Evolutionary conservation across 306 rosid genomes (phyloP).

Genomic region (Cicer cuneatum): DNA sequence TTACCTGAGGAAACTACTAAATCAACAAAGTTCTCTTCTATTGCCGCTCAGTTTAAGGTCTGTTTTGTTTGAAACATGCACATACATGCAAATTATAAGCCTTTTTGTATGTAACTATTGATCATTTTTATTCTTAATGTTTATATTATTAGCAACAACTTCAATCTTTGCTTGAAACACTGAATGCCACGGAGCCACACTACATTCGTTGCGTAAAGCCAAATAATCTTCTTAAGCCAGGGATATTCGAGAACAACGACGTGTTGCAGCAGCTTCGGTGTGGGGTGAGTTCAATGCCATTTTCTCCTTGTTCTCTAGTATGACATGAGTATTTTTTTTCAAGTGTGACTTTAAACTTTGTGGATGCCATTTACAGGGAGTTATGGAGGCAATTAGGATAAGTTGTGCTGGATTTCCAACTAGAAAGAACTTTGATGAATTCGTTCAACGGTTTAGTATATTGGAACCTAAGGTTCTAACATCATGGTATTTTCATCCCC

Average conservation of each 20-base stretch:
- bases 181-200: slow-evolving; percentile 93
- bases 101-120: neutral
- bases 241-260: slow-evolving; percentile 80
- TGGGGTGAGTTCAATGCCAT: slow-evolving; percentile 67
- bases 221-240: slow-evolving; percentile 85
- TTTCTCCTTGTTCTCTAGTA: slow-evolving; percentile 31
- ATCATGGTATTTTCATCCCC: slow-evolving; percentile 63
- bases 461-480: slow-evolving; percentile 66
- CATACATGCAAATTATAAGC: slow-evolving; percentile 16
- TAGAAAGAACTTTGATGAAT: slow-evolving; percentile 81
- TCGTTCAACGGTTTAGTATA: slow-evolving; percentile 72
- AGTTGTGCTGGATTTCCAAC: slow-evolving; percentile 98
- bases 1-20: slow-evolving; percentile 84
- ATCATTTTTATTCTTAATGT: slow-evolving; percentile 34
- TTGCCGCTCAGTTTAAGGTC: slow-evolving; percentile 90
- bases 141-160: slow-evolving; percentile 71
- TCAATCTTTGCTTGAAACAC: slow-evolving; percentile 91
- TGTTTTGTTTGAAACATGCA: slow-evolving; percentile 37
- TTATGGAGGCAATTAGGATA: slow-evolving; percentile 99
- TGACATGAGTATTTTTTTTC: slow-evolving; percentile 14
- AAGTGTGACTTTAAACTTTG: slow-evolving; percentile 39
- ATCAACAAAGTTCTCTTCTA: slow-evolving; percentile 91
- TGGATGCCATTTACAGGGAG: slow-evolving; percentile 67
- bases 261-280: slow-evolving; percentile 90
- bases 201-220: slow-evolving; percentile 96